phyloP scores from a whole-genome alignment of 371 early-diverging fungal species.

The Lichtheimia corymbifera region DNA sequence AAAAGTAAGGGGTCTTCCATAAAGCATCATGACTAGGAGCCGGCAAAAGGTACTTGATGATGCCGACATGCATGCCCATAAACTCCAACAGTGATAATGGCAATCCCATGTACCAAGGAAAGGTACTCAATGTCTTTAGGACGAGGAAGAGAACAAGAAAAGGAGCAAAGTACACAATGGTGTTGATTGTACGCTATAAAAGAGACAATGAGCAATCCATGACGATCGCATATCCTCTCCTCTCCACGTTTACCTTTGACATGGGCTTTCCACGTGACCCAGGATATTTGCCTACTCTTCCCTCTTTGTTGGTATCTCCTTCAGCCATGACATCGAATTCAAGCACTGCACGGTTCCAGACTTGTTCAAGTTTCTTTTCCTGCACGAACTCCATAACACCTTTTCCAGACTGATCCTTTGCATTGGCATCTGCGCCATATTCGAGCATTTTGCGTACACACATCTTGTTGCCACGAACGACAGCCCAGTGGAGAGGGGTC shows the following conservation, averaged over 20 bases:
- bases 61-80: conserved; percentile 58
- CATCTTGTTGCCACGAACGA: conserved; percentile 47
- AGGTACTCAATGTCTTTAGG: conserved; percentile 55
- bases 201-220: no score
- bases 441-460: conserved; percentile 55
- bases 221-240: no score
- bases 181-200: conserved; percentile 31
- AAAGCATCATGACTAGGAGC: conserved; percentile 58
- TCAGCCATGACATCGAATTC: conserved; percentile 50
- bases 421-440: conserved; percentile 54
- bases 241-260: conserved; percentile 31
- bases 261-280: conserved; percentile 34
- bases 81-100: conserved; percentile 61
- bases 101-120: conserved; percentile 81
- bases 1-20: conserved; percentile 79
- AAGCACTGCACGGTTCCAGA: conserved; percentile 49
- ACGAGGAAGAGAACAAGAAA: conserved; percentile 63
- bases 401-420: conserved; percentile 41
- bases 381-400: conserved; percentile 53
- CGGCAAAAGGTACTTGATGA: conserved; percentile 63
- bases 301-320: conserved; percentile 27
- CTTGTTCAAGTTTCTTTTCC: conserved; percentile 36
- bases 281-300: conserved; percentile 33
- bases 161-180: conserved; percentile 72
- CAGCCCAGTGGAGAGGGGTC: conserved; percentile 85